Evolutionary conservation across 768 basidiomycete genomes (phyloP), one percentile per base, ranked within the genome.

Genomic region (Coprinopsis cinerea): DNA sequence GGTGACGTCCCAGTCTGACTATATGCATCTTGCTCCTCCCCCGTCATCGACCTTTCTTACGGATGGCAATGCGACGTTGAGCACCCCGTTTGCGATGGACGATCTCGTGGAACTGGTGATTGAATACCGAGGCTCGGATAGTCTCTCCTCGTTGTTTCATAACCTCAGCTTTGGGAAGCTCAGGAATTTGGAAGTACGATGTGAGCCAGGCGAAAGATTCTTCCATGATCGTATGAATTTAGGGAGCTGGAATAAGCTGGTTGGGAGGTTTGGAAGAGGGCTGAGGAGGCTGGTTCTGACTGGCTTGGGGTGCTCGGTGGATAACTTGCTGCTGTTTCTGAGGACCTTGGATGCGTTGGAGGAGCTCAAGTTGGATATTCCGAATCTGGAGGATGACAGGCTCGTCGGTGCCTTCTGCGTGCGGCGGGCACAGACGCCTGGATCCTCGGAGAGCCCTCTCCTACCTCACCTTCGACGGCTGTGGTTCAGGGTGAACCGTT

Each of bases 121-220:
- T 18, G 44, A 45, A n/a, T 45, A 45, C 28, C n/a, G 13, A 11
- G 44, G 28, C 26, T 5, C 27, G 44, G 44, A 45, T 27, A 45
- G 27, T 11, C 25, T 45, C 4, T 28, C 44, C 7, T 45, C 44
- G 6, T 27, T 45, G 25, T n/a, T 45, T 4, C 25, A 45, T 11
- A 32, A 32, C 27, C 25, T 45, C 28, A 11, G 13, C 25, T 45
- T 45, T 18, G 32, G 20, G 22, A 27, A 18, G 27, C 27, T 45
- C 9, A n/a, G 18, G 13, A 7, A 13, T 4, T 20, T 45, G 4
- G 28, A 28, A 13, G 7, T 45, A 14, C 22, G 20, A 4, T 25
- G 27, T 20, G 41, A 43, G 18, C 24, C 41, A 5, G 22, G 41
- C 4, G 11, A 22, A 11, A 6, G 18, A 11, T 43, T 22, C 41